Evolutionary conservation across 2,329 filamentous ascomycete genomes (phyloP).

Genomic region (Fusarium subtropicale): DNA sequence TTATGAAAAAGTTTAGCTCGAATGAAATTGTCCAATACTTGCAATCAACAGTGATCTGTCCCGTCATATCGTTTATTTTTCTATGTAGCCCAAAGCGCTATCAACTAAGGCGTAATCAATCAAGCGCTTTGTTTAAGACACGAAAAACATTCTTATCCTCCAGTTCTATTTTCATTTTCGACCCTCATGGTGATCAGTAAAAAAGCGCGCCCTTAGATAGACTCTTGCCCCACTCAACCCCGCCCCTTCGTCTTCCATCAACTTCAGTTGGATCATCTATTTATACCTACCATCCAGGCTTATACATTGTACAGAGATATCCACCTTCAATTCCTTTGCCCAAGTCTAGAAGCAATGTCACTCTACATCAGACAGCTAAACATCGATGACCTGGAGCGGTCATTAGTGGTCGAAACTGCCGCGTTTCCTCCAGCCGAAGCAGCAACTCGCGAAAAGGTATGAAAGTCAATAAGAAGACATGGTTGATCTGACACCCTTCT

Average conservation of each 20-base stretch:
- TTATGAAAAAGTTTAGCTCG: too few relatives aligned
- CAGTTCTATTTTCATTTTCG: neutral
- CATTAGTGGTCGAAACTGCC: constrained; percentile 42
- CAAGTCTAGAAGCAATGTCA: constrained; percentile 21
- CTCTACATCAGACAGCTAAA: constrained; percentile 43
- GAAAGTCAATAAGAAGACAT: too few relatives aligned
- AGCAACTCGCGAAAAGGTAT: constrained; percentile 47
- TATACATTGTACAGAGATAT: neutral
- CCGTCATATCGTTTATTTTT: too few relatives aligned
- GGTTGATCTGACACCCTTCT: neutral
- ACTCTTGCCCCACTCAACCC: constrained; percentile 16
- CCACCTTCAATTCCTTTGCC: fast-evolving
- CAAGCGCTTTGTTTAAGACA: too few relatives aligned
- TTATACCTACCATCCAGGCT: neutral
- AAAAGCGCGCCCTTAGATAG: constrained; percentile 7
- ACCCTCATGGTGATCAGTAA: neutral
- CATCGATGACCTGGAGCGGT: constrained; percentile 44
- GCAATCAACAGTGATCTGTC: too few relatives aligned
- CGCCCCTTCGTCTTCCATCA: neutral
- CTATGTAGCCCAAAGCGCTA: too few relatives aligned
- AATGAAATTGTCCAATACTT: too few relatives aligned
- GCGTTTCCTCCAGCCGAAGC: constrained; percentile 48
- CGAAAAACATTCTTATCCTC: too few relatives aligned
- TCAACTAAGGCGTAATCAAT: too few relatives aligned
- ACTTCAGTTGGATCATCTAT: neutral